These are phyloP conservation scores for Terfezia claveryi DNA, from an alignment of 495 filamentous ascomycete genomes.

Conservation along the genomic window DNA sequence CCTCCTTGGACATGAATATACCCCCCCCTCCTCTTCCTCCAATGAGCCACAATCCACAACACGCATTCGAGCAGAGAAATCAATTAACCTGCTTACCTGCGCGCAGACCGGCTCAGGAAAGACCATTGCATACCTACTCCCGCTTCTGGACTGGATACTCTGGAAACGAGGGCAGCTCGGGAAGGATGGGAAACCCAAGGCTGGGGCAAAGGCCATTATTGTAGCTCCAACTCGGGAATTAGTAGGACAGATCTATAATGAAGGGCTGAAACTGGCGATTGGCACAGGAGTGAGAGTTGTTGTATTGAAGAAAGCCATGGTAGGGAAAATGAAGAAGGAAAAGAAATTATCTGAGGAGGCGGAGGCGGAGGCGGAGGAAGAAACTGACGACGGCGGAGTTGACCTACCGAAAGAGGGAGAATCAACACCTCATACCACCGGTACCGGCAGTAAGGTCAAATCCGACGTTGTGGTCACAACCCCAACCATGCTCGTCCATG, in stretches of 20 bases:
- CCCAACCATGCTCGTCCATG: conserved; percentile 54
- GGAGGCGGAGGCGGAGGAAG: conserved; percentile 22
- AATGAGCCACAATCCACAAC: conserved; percentile 20
- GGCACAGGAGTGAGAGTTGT: conserved; percentile 63
- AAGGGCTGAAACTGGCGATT: conserved; percentile 56
- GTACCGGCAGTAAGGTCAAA: conserved; percentile 23
- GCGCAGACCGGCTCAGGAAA: conserved; percentile 97
- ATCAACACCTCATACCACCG: conserved; percentile 16
- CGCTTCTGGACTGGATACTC: conserved; percentile 53
- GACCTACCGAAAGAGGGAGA: conserved; percentile 16
- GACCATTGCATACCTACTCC: conserved; percentile 77
- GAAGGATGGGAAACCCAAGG: conserved; percentile 21
- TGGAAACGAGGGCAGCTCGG: conserved; percentile 14
- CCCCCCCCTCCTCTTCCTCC: not conserved
- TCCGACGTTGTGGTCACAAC: conserved; percentile 78
- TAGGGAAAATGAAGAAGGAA: conserved; percentile 23
- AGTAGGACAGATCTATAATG: conserved; percentile 77
- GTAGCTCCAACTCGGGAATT: conserved; percentile 86
- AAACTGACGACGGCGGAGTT: conserved; percentile 9
- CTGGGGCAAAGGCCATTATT: conserved; percentile 44
- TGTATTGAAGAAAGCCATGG: conserved; percentile 47
- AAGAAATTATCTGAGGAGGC: conserved; percentile 14
- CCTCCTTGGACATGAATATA: conserved; percentile 19
- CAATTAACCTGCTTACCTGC: conserved; percentile 55
- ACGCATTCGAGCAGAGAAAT: conserved; percentile 7